phyloP scores from a whole-genome alignment of 176 grass and related monocot genomes.

The Zoysia pacifica region DNA sequence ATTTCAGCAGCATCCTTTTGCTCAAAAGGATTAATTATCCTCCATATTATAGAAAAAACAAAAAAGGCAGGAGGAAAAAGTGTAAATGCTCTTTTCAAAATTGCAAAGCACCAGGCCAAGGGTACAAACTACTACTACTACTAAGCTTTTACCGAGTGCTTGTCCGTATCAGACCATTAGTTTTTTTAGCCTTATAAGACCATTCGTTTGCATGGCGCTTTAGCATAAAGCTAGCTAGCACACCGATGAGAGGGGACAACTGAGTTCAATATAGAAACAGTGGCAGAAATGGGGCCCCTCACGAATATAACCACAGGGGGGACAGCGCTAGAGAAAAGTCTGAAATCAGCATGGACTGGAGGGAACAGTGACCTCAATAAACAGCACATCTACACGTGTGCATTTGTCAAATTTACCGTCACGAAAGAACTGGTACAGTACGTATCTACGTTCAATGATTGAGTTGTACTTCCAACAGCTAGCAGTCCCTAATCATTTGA shows the following conservation, averaged over 20 bases:
- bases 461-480: too few species aligned
- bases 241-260: neutral
- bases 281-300: conserved; percentile 32
- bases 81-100: conserved; percentile 26
- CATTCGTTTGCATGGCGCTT: conserved; percentile 32
- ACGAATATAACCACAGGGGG: conserved; percentile 50
- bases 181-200: conserved; percentile 29
- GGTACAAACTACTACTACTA: neutral
- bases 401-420: neutral
- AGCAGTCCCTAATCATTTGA: too few species aligned
- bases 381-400: conserved; percentile 14
- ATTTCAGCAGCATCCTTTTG: conserved; percentile 12
- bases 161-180: conserved; percentile 39
- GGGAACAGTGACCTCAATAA: conserved; percentile 12
- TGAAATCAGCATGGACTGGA: conserved; percentile 17
- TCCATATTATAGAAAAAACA: too few species aligned
- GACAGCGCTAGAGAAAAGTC: conserved; percentile 39
- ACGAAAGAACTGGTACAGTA: neutral
- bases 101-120: conserved; percentile 19
- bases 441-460: too few species aligned
- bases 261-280: conserved; percentile 26
- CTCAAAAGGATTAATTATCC: neutral
- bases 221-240: conserved; percentile 34
- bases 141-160: conserved; percentile 28
- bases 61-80: neutral